Evolutionary conservation across 257 asterid genomes (phyloP), one percentile per base, ranked within the genome.

Genomic region (Gentiana straminea): DNA sequence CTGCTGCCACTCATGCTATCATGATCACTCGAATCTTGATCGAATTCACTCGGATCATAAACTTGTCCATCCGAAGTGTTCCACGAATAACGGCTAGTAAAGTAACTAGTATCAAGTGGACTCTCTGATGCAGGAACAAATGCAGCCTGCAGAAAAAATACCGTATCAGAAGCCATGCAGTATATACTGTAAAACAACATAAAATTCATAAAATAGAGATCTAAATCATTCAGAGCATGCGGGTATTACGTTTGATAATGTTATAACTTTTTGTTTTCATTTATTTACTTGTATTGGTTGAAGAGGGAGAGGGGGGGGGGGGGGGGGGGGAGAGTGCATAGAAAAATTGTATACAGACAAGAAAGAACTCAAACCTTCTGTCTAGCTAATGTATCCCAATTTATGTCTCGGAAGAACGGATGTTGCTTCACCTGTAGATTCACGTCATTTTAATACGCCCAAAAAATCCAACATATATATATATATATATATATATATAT

Each of bases 121-220:
- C 92, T 72, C 65, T 91, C 96, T 54, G 98, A 86, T 71, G 82
- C 83, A 3, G 96, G 96, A 46, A 91, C 86, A 77, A 91, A 91
- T 72, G 81, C 94, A 61, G 96, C 98, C 96, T 91, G 58, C 54
- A 62, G 62, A 74, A 61, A 65, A 66, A 68, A 61, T 59, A 11
- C 51, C 41, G n/a, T 11, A 58, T 4, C 57, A 53, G 35, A 24
- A 53, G 4, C 33, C 7, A 8, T 3, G 35, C 12, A 3, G 38
- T 24, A 24, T 24, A 24, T 24, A 24, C 24, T 24, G 24, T 24
- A 24, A 24, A 24, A 24, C 24, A 24, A 24, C 24, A 24, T 24
- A 24, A 24, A 24, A 24, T 24, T 24, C 24, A 24, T 24, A 24
- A 24, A 24, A 24, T 24, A 24, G 24, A 24, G 24, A 24, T 24